Conservation (phyloP, 192 early-diverging fungal genomes). For the Linnemannia hyalina region DNA sequence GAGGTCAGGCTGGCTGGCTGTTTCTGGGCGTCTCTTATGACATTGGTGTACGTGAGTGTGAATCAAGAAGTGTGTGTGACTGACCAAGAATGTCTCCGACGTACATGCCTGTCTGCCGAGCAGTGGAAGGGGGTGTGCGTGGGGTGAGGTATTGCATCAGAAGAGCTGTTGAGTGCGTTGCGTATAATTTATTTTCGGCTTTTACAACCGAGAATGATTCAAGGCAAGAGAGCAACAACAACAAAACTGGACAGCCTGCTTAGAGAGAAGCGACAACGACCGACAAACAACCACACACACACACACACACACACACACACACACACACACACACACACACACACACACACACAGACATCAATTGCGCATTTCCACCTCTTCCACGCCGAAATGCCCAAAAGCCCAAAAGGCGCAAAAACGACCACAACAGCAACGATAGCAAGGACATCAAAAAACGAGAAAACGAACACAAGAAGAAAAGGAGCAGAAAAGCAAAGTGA, state of each 20-base stretch:
- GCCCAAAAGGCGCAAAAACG: slow-evolving; percentile 4
- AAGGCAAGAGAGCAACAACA: neutral
- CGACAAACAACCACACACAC: neutral
- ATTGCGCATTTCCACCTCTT: neutral
- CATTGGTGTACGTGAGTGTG: neutral
- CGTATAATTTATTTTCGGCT: neutral
- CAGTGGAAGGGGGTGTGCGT: neutral
- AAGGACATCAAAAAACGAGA: neutral
- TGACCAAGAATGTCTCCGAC: slow-evolving; percentile 1
- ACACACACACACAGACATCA: neutral
- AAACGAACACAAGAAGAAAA: too few relatives aligned
- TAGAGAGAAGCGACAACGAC: neutral
- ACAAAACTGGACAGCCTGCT: neutral
- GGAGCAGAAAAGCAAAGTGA: neutral
- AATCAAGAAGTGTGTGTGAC: neutral
- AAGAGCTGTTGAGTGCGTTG: neutral
- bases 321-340: neutral
- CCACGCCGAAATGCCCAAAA: neutral
- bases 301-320: neutral
- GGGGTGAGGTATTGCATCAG: neutral
- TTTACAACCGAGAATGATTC: neutral
- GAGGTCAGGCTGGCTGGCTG: neutral
- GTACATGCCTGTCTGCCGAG: too few relatives aligned
- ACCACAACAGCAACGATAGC: neutral
- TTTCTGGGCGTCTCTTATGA: neutral